A percentile compares a stretch with the other conserved stretches of the same genome.
Evolutionary conservation across 495 filamentous ascomycete species (phyloP).

Genomic region (Aspergillus homomorphus): DNA sequence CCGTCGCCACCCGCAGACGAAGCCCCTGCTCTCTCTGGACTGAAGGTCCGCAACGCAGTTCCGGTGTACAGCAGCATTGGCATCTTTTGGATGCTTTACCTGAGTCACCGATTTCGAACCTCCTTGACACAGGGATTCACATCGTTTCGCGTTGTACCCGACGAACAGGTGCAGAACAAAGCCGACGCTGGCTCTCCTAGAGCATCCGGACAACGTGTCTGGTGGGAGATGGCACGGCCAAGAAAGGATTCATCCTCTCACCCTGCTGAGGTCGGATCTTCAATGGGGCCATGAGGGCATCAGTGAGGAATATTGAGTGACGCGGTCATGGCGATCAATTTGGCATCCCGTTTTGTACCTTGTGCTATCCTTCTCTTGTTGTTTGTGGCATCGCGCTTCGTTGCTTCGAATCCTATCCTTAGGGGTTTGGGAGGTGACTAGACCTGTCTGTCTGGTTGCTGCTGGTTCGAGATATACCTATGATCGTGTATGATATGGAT

Average conservation of each 20-base stretch:
- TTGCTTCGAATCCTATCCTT: neutral
- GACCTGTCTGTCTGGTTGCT: neutral
- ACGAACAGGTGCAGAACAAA: neutral
- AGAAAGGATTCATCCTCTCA: neutral
- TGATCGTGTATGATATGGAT: neutral
- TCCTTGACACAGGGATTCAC: neutral
- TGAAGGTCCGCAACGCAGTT: slow-evolving; percentile 48
- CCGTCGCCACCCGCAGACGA: slow-evolving; percentile 25
- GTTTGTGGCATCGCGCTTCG: neutral
- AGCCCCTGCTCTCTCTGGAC: slow-evolving; percentile 17
- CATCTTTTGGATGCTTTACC: slow-evolving; percentile 49
- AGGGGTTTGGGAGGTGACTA: neutral
- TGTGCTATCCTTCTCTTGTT: neutral
- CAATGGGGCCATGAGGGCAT: neutral
- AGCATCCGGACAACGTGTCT: neutral
- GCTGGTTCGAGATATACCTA: neutral
- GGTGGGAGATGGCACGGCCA: neutral
- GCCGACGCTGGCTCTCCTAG: neutral
- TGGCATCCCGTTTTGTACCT: neutral
- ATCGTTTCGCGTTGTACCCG: neutral
- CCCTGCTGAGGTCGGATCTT: neutral
- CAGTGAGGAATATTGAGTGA: neutral
- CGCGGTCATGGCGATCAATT: neutral
- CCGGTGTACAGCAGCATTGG: slow-evolving; percentile 60
- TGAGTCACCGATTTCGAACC: slow-evolving; percentile 14